These are phyloP conservation scores for Lentinula raphanica DNA, from an alignment of 768 basidiomycete species.

Conservation along the genomic window DNA sequence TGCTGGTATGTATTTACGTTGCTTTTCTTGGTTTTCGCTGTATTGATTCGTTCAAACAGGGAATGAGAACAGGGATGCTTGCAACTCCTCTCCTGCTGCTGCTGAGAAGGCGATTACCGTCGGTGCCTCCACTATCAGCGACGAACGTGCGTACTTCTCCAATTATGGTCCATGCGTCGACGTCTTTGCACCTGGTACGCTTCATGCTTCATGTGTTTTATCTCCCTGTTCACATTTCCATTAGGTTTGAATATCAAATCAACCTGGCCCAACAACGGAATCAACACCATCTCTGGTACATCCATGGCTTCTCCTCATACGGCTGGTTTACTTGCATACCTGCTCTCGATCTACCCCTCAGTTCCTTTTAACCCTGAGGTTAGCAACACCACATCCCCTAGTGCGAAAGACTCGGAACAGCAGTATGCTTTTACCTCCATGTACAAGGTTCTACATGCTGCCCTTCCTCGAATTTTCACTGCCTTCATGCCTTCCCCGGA, in stretches of 20 bases:
- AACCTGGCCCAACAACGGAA: slow-evolving; percentile 65
- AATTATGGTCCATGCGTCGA: slow-evolving; percentile 91
- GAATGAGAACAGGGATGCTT: slow-evolving; percentile 85
- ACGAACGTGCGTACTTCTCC: slow-evolving; percentile 87
- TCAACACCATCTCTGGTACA: slow-evolving; percentile 74
- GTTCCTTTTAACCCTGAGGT: slow-evolving; percentile 47
- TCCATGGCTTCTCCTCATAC: slow-evolving; percentile 95
- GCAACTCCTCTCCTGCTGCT: slow-evolving; percentile 87
- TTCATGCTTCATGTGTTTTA: neutral
- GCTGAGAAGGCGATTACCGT: slow-evolving; percentile 91
- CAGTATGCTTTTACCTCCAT: slow-evolving; percentile 34
- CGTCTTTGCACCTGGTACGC: slow-evolving; percentile 78
- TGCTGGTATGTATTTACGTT: slow-evolving; percentile 54
- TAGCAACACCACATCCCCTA: slow-evolving; percentile 31
- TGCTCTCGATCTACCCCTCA: slow-evolving; percentile 82
- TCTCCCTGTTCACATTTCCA: neutral
- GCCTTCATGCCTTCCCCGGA: slow-evolving; percentile 51
- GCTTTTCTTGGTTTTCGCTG: neutral
- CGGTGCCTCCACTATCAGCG: slow-evolving; percentile 79
- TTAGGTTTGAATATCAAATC: slow-evolving; percentile 81
- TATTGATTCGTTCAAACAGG: slow-evolving; percentile 28
- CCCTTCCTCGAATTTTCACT: slow-evolving; percentile 55
- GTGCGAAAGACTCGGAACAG: slow-evolving; percentile 27
- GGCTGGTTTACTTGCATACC: slow-evolving; percentile 87
- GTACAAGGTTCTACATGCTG: slow-evolving; percentile 50